A percentile compares a stretch with the other conserved stretches of the same genome.
These are phyloP conservation scores for Pulveroboletus sp. DNA, from an alignment of 768 basidiomycete species.

Conservation along the genomic window DNA sequence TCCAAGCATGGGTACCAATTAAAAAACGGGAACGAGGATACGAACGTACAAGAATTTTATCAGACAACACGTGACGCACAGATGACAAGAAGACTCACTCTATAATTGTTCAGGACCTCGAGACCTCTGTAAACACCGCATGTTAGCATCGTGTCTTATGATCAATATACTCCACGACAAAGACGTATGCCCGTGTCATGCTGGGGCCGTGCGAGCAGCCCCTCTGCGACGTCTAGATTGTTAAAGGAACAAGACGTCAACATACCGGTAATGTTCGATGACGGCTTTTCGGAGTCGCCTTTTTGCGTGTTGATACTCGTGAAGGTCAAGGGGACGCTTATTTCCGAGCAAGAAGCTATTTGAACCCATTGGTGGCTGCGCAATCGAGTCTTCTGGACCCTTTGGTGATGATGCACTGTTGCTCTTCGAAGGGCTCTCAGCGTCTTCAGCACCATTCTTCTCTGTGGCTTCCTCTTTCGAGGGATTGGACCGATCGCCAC, in stretches of 20 bases:
- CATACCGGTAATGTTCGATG: constrained; percentile 74
- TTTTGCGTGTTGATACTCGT: constrained; percentile 79
- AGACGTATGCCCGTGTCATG: not conserved
- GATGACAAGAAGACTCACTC: constrained; percentile 40
- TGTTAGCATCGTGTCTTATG: constrained; percentile 5
- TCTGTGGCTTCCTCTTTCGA: not conserved
- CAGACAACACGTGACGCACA: not conserved
- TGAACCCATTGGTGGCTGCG: not conserved
- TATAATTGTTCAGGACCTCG: constrained; percentile 87
- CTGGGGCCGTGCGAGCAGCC: not conserved
- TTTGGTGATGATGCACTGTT: not conserved
- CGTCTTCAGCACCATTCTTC: not conserved
- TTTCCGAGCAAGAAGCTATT: not conserved
- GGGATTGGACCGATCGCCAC: not conserved
- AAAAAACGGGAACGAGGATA: not conserved
- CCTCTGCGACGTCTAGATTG: not conserved
- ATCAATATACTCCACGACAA: not conserved
- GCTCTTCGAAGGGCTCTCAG: not conserved
- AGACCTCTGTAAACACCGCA: constrained; percentile 48
- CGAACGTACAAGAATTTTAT: not conserved
- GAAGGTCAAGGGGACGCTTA: constrained; percentile 50
- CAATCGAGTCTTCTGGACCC: not conserved
- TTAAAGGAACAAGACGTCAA: not conserved
- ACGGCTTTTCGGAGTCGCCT: constrained; percentile 80
- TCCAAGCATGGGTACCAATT: not conserved